Base-by-base conservation (phyloP, 2,329 filamentous ascomycete species). In the Dactylellina leptospora region DNA sequence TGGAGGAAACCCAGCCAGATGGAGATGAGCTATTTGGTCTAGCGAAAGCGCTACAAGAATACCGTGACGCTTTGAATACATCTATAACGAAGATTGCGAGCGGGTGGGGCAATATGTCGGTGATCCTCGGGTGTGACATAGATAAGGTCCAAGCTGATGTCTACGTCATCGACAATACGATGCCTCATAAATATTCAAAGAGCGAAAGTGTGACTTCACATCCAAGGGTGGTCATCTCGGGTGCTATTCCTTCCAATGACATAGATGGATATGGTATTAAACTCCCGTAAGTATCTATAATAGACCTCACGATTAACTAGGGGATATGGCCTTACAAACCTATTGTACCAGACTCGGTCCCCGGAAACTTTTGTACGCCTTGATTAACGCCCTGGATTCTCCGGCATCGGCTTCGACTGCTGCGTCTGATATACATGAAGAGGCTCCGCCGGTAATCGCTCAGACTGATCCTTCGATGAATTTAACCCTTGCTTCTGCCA, bases 151-250 rank as follows among this genome's bases (percentile, higher is more conserved):
- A 54, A 54, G 11, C 28, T 8, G 28, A 54, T n/a, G 18, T 54
- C n/a, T 54, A 54, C 18, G n/a, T 54, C n/a, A 38, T 54, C 30
- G 50, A 54, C 30, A 20, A 54, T n/a, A 38, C 50, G 3, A 54
- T 54, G 38, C 30, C 28, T 3, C n/a, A 28, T 22, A 20, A 23
- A 30, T 2, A 38, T 10, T 1, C 40, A 23, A 22, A 28, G 11
- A 25, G 16, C 9, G 2, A n/a, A 5, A 38, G 23, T 20, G 13
- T 10, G 11, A 23, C 50, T 54, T 23, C 20, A 2, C 28, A 40
- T 54, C 30, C 50, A 22, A 27, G 9, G 2, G n/a, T 54, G 18
- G 16, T 40, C 30, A 54, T 54, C 23, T 54, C 30, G 11, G 28
- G 50, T 13, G 30, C 50, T 2, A 16, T 18, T 25, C 6, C 30